Percentiles rank a stretch among this genome's conserved stretches.
Evolutionary conservation across 2,329 filamentous ascomycete species (phyloP).

Genomic region (Pseudogymnoascus sp.): DNA sequence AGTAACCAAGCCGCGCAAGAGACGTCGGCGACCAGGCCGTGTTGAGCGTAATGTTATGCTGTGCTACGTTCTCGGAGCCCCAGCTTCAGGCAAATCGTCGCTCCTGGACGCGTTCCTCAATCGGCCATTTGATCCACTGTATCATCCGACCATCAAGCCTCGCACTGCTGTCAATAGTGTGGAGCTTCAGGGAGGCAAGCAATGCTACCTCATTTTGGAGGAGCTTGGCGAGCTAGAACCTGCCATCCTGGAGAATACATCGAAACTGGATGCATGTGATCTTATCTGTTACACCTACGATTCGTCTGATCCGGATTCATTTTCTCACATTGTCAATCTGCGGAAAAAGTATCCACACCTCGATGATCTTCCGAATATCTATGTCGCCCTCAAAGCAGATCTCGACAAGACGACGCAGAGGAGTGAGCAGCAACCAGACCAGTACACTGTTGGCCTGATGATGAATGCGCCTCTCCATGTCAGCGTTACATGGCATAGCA

Average conservation of each 20-base stretch:
- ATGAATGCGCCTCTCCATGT: conserved; percentile 92
- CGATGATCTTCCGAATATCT: conserved; percentile 83
- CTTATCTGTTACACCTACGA: conserved; percentile 94
- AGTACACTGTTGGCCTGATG: conserved; percentile 74
- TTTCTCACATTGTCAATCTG: conserved; percentile 79
- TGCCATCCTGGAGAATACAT: conserved; percentile 84
- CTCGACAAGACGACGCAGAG: conserved; percentile 95
- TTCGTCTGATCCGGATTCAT: conserved; percentile 92
- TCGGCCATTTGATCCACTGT: conserved; percentile 72
- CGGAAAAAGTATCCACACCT: conserved; percentile 73
- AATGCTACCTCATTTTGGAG: conserved; percentile 92
- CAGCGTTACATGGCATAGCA: conserved; percentile 87
- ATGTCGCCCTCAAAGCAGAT: conserved; percentile 90
- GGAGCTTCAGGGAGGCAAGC: conserved; percentile 88
- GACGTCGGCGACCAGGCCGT: conserved; percentile 68
- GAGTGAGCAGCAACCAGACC: conserved; percentile 81
- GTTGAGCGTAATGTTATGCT: conserved; percentile 92
- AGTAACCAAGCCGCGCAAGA: conserved; percentile 83
- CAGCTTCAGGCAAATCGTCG: conserved; percentile 82
- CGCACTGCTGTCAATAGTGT: conserved; percentile 92
- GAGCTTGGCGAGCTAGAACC: conserved; percentile 94
- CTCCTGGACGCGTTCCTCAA: conserved; percentile 87
- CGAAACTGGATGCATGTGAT: conserved; percentile 86
- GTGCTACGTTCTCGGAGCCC: conserved; percentile 82
- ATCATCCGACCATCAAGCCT: conserved; percentile 91